Percentiles rank a stretch among this genome's conserved stretches.
Evolutionary conservation across 192 early-diverging fungal species (phyloP).

Genomic region (Pilaira anomala): DNA sequence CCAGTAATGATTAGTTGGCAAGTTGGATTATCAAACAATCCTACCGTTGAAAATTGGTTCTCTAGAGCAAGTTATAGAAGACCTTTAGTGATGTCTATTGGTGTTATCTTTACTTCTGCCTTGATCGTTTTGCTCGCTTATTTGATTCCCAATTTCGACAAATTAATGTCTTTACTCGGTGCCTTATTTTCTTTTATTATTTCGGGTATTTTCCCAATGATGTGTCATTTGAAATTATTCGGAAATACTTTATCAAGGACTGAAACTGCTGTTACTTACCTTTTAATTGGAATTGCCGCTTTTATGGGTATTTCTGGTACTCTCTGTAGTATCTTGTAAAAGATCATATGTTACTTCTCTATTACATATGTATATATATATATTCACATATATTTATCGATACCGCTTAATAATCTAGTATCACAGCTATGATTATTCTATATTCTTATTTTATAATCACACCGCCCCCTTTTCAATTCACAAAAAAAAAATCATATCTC

Average conservation of each 20-base stretch:
- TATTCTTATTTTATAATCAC: too few relatives aligned
- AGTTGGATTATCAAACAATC: constrained; percentile 26
- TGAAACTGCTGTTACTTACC: constrained; percentile 14
- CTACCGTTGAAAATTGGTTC: constrained; percentile 21
- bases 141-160: constrained; percentile 28
- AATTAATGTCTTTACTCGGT: constrained; percentile 33
- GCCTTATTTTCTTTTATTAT: constrained; percentile 39
- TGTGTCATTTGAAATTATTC: constrained; percentile 35
- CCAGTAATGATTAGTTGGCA: constrained; percentile 56
- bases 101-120: constrained; percentile 19
- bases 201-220: constrained; percentile 36
- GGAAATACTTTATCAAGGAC: constrained; percentile 13
- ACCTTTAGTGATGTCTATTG: constrained; percentile 15
- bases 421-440: too few relatives aligned
- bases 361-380: background rate
- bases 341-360: too few relatives aligned
- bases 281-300: constrained; percentile 17
- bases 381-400: background rate
- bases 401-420: too few relatives aligned
- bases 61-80: constrained; percentile 6
- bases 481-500: too few relatives aligned
- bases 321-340: constrained; percentile 31
- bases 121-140: constrained; percentile 27
- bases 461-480: too few relatives aligned
- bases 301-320: constrained; percentile 34